These are phyloP conservation scores for Xylaria nigripes DNA, from an alignment of 495 filamentous ascomycete genomes.

Conservation along the genomic window DNA sequence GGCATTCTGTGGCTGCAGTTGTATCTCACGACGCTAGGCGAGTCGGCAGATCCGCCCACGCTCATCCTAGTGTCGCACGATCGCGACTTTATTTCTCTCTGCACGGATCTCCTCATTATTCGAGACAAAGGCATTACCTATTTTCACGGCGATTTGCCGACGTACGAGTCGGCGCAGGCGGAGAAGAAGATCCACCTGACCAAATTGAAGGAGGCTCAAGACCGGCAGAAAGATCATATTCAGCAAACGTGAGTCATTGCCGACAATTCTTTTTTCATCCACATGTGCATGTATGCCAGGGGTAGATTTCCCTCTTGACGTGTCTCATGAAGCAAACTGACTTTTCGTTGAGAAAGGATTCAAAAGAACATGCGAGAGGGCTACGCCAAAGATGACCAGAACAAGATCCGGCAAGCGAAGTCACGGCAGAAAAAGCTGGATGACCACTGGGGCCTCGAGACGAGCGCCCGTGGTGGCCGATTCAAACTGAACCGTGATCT, in stretches of 20 bases:
- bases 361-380: conserved; percentile 59
- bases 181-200: conserved; percentile 55
- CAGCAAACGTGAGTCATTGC: conserved; percentile 46
- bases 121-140: conserved; percentile 57
- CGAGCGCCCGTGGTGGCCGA: conserved; percentile 56
- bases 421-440: conserved; percentile 74
- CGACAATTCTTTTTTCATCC: neutral
- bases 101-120: conserved; percentile 67
- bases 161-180: conserved; percentile 58
- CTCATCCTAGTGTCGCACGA: conserved; percentile 75
- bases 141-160: conserved; percentile 64
- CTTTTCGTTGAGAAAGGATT: conserved; percentile 30
- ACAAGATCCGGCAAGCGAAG: conserved; percentile 70
- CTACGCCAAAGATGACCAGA: conserved; percentile 66
- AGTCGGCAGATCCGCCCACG: conserved; percentile 38
- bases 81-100: conserved; percentile 62
- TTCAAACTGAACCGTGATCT: conserved; percentile 76
- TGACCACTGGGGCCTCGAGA: conserved; percentile 66
- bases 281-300: neutral
- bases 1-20: conserved; percentile 77
- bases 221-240: conserved; percentile 67
- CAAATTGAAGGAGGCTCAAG: conserved; percentile 72
- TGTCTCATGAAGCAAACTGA: neutral
- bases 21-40: conserved; percentile 44
- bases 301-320: neutral